A percentile compares a stretch with the other conserved stretches of the same genome.
Evolutionary conservation across 2,329 filamentous ascomycete species (phyloP).

Genomic region (Pseudogymnoascus sp.): DNA sequence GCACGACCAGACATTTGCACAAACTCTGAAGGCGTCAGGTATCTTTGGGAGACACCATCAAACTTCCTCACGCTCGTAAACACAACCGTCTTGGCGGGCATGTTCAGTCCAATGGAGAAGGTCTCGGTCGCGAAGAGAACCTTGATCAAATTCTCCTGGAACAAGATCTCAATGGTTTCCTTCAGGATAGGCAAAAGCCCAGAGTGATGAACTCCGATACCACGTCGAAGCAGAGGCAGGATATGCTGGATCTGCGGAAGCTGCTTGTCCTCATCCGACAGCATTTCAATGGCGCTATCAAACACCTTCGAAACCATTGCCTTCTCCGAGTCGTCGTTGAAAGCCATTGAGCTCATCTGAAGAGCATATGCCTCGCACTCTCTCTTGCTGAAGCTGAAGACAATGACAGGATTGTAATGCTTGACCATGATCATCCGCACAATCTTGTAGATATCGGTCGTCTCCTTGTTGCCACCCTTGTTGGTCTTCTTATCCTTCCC

Average conservation of each 20-base stretch:
- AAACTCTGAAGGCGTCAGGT: constrained; percentile 90
- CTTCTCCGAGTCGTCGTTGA: constrained; percentile 96
- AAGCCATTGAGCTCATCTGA: constrained; percentile 76
- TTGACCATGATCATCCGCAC: constrained; percentile 98
- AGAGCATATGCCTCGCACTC: constrained; percentile 90
- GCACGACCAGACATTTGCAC: constrained; percentile 98
- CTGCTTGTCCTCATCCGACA: constrained; percentile 84
- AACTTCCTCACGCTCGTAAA: constrained; percentile 96
- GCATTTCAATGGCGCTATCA: constrained; percentile 80
- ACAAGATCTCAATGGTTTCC: constrained; percentile 97
- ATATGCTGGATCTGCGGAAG: constrained; percentile 88
- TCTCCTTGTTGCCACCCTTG: constrained; percentile 69
- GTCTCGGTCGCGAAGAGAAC: constrained; percentile 97
- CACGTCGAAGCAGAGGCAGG: constrained; percentile 77
- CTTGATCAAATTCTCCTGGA: constrained; percentile 97
- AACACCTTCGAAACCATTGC: constrained; percentile 93
- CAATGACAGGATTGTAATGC: constrained; percentile 95
- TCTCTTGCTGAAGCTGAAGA: constrained; percentile 98
- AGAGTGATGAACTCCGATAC: constrained; percentile 96
- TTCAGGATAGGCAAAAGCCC: constrained; percentile 92
- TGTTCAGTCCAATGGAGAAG: constrained; percentile 97
- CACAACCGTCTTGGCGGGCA: constrained; percentile 99
- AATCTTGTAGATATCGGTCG: constrained; percentile 91
- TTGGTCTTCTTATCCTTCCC: constrained; percentile 89
- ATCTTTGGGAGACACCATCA: constrained; percentile 72